Conservation (phyloP, 169 alveolate species). For the Hepatocystis sp. region DNA sequence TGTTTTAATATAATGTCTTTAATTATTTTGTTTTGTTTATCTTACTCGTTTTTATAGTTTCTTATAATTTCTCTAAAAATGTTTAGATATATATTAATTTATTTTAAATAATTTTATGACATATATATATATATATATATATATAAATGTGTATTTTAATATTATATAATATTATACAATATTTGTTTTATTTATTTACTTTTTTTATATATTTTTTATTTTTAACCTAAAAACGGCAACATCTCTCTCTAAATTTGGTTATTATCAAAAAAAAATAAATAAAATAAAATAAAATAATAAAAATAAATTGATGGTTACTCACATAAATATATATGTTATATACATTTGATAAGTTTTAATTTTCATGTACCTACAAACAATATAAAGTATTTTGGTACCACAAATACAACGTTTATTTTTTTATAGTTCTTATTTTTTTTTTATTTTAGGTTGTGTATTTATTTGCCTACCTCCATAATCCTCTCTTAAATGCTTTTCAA, state of each 20-base stretch:
- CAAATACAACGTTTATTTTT: too few species aligned
- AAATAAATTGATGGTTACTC: not conserved
- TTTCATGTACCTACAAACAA: not conserved
- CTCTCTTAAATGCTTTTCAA: slow-evolving; percentile 52
- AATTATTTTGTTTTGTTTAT: not conserved
- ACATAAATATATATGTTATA: not conserved
- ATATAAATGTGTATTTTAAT: too few species aligned
- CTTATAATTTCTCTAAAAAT: slow-evolving; percentile 59
- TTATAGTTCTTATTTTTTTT: not conserved
- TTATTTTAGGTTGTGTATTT: not conserved
- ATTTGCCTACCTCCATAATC: slow-evolving; percentile 53
- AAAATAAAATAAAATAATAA: not conserved
- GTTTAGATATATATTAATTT: not conserved
- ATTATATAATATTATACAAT: not conserved
- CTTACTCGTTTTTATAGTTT: slow-evolving; percentile 62
- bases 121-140: too few species aligned
- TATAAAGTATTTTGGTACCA: too few species aligned
- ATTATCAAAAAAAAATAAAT: not conserved
- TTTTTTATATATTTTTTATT: not conserved
- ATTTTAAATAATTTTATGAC: not conserved
- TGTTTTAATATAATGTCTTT: not conserved
- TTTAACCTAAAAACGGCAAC: slow-evolving; percentile 65
- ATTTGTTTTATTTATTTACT: not conserved
- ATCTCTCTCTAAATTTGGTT: slow-evolving; percentile 68
- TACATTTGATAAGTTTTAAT: not conserved